Evolutionary conservation across 2,329 filamentous ascomycete genomes (phyloP), one percentile per base, ranked within the genome.

Genomic region (Cladobotryum mycophilum): DNA sequence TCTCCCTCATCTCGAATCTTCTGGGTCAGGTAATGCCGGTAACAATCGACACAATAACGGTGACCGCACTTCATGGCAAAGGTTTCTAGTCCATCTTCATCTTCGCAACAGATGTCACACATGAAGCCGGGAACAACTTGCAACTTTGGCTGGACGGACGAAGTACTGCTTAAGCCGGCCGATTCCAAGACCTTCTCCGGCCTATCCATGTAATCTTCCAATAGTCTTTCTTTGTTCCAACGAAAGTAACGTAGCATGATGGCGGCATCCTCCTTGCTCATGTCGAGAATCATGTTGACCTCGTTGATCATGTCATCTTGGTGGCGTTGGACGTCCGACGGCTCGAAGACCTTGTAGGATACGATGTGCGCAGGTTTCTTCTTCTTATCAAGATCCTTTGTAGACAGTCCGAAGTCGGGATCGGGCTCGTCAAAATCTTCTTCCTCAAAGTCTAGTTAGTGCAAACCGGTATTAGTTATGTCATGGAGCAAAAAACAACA

Each of bases 1-100:
- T 99, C 93, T 36, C 93, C 93, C 68, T 99, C 93, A 58, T 93
- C 90, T 49, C 85, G 85, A 59, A 99, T 96, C 75, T 99, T 99
- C 61, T 95, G 91, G 1, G 76, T 80, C 22, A 99, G 73, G 62
- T 99, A 99, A 47, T 96, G 90, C 22, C 84, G 79, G 66, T 96
- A 99, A 72, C 93, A 99, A 62, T 89, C 81, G 34, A 91, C 84
- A 61, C 93, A 99, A 67, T 93, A 99, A 46, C 93, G 81, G 67
- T 99, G 93, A 1, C 85, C 89, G 67, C 93, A 99, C 64, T 89
- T 95, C 81, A 99, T 89, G 22, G 92, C 89, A 70, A 96, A 97
- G 2, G 88, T 90, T 65, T 88, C 68, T 17, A 96, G 71, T 1
- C 80, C 83, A 0, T 82, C 76, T 17, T 80, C 86, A 57, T 99